phyloP scores from a whole-genome alignment of 1,139 yeast species.

The Hyphopichia wangnamkhiaoensis region DNA sequence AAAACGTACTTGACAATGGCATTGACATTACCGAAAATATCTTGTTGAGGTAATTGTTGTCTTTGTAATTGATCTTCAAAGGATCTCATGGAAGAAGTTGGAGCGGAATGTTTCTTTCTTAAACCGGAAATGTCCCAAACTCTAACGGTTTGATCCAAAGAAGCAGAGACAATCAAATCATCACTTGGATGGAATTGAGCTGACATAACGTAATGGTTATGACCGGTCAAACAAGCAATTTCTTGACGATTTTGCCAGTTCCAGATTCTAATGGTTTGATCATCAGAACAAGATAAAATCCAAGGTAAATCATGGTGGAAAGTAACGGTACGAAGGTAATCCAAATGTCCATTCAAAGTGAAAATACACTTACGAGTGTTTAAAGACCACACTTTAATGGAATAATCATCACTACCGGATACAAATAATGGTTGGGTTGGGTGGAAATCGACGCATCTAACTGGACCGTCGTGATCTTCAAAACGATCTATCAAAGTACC shows the following conservation, averaged over 20 bases:
- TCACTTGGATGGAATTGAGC: slow-evolving; percentile 97
- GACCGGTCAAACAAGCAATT: slow-evolving; percentile 96
- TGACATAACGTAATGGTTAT: slow-evolving; percentile 96
- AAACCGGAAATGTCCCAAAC: slow-evolving; percentile 98
- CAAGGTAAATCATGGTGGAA: slow-evolving; percentile 97
- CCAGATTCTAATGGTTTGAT: slow-evolving; percentile 98
- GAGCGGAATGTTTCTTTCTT: slow-evolving; percentile 94
- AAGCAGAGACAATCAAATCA: slow-evolving; percentile 91
- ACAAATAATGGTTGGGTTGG: slow-evolving; percentile 97
- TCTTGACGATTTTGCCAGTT: slow-evolving; percentile 99
- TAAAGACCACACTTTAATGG: slow-evolving; percentile 94
- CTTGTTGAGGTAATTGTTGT: slow-evolving; percentile 78
- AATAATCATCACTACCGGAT: slow-evolving; percentile 96
- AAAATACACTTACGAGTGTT: slow-evolving; percentile 89
- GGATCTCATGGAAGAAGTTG: slow-evolving; percentile 50
- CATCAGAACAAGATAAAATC: slow-evolving; percentile 96
- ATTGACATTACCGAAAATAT: slow-evolving; percentile 90
- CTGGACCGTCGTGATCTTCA: slow-evolving; percentile 99
- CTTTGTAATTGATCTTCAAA: slow-evolving; percentile 81
- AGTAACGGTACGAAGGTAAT: slow-evolving; percentile 90
- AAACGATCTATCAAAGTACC: slow-evolving; percentile 95
- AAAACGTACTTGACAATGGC: slow-evolving; percentile 94
- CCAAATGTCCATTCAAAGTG: slow-evolving; percentile 91
- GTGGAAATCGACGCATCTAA: slow-evolving; percentile 92
- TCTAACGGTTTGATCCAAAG: slow-evolving; percentile 97